phyloP scores from a whole-genome alignment of 139 green algal genomes.

The Microglena sp. region DNA sequence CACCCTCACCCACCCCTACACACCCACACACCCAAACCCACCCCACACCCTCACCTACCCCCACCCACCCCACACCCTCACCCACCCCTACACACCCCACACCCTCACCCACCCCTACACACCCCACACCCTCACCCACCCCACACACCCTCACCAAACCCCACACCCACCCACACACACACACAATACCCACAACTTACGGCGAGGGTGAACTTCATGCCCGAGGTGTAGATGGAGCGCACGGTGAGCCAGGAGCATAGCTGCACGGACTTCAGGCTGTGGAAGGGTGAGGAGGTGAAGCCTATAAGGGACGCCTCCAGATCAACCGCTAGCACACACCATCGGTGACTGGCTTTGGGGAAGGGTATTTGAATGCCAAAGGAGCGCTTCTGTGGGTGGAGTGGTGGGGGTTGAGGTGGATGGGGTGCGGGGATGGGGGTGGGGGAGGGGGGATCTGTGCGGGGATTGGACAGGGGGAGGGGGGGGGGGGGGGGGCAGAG shows the following conservation, averaged over 20 bases:
- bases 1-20: background rate
- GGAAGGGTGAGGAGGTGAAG: slow-evolving; percentile 33
- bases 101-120: background rate
- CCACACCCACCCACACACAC: background rate
- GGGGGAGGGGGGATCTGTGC: too few relatives aligned
- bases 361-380: slow-evolving; percentile 41
- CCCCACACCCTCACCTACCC: background rate
- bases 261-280: slow-evolving; percentile 39
- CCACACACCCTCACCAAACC: background rate
- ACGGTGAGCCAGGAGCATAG: slow-evolving; percentile 61
- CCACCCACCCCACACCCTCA: background rate
- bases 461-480: too few relatives aligned
- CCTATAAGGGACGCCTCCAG: slow-evolving; percentile 16
- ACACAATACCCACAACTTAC: slow-evolving; percentile 15
- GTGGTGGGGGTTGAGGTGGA: too few relatives aligned
- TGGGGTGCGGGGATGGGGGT: too few relatives aligned
- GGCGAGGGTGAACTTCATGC: slow-evolving; percentile 43
- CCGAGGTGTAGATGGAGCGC: slow-evolving; percentile 55
- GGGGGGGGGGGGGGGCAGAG: too few relatives aligned
- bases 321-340: slow-evolving; percentile 57
- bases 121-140: background rate
- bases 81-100: background rate
- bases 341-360: slow-evolving; percentile 25
- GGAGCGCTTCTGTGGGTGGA: slow-evolving; percentile 36
- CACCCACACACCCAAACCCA: background rate